Base-by-base conservation (phyloP, 1,284 basidiomycete species). In the Rhodotorula sp. region DNA sequence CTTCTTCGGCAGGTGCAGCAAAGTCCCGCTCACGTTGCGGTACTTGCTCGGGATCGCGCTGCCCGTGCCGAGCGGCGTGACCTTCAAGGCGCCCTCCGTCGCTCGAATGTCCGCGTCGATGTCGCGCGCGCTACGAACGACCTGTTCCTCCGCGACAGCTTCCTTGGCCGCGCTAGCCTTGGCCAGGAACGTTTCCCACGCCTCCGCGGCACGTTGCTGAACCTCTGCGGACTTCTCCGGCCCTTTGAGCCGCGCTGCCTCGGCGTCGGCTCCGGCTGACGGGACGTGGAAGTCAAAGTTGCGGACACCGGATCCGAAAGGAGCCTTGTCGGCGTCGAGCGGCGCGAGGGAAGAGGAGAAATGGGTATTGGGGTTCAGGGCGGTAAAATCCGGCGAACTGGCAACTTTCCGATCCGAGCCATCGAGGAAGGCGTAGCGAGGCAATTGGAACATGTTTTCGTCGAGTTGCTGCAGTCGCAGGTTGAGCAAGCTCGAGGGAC, bases 31-130 rank as follows among this genome's bases (percentile, higher is more conserved):
- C 0, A 95, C 93, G 78, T 95, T 95, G 64, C 93, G 86, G 78
- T 91, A 91, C 79, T 88, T 90, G 55, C 86, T 90, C 0, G 94
- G 91, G 45, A 91, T 80, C 0, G 93, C 89, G 77, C 92, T 95
- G 7, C 91, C 91, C 0, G 95, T 97, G 2, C 95, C 95, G 2
- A 97, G 83, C 1, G 94, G 86, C 5, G 90, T 86, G 54, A 97
- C 82, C 4, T 83, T 82, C 18, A 97, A 85, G 67, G 90, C 85
- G 61, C 86, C 85, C 2, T 91, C 72, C 20, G 89, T 62, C 71
- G 30, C 15, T 63, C 54, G 30, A 58, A 51, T 26, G 10, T 42
- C 37, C 2, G 42, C 26, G 29, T 7, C 55, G 29, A 46, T 18
- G 1, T 15, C 6, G 17, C 20, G 45, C 14, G 20, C 53, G 22